These are phyloP conservation scores for Striga asiatica DNA, from an alignment of 257 asterid genomes.

Conservation along the genomic window DNA sequence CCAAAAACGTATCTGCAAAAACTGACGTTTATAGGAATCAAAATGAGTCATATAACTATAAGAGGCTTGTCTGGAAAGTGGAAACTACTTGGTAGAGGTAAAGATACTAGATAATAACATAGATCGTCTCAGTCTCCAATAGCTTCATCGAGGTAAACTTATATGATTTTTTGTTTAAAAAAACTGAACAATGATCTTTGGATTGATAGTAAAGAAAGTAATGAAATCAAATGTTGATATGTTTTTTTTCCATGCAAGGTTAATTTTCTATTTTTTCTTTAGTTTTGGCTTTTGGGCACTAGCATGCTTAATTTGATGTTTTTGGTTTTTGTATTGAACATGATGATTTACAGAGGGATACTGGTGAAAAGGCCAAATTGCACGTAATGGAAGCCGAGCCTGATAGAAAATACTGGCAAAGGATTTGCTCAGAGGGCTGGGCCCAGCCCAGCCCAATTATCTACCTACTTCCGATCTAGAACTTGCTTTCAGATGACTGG, in stretches of 20 bases:
- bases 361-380: conserved; percentile 43
- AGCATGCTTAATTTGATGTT: background rate
- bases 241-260: too few species aligned
- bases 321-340: background rate
- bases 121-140: conserved; percentile 41
- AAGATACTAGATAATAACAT: conserved; percentile 50
- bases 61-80: too few species aligned
- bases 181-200: too few species aligned
- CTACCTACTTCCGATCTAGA: background rate
- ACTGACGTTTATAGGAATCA: too few species aligned
- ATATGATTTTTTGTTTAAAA: background rate
- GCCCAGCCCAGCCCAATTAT: background rate
- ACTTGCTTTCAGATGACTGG: too few species aligned
- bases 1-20: too few species aligned
- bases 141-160: conserved; percentile 34
- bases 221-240: too few species aligned
- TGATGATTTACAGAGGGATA: conserved; percentile 22
- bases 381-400: conserved; percentile 32
- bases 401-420: conserved; percentile 42
- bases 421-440: conserved; percentile 51
- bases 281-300: too few species aligned
- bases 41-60: too few species aligned
- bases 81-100: too few species aligned
- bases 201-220: too few species aligned
- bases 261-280: background rate